Base-by-base conservation (phyloP, 257 asterid species). In the Scutellaria barbata region DNA sequence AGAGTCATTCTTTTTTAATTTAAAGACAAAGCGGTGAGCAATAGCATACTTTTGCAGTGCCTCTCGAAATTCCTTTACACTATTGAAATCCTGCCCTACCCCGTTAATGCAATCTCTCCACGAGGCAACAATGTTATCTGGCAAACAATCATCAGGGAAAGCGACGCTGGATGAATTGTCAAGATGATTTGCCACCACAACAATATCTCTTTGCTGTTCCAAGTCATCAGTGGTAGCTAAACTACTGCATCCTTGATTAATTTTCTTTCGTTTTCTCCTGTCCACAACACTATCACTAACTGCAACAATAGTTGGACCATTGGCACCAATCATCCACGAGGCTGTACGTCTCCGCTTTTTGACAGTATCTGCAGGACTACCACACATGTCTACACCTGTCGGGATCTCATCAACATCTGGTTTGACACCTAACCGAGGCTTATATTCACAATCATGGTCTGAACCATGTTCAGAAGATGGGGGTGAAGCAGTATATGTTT, bases 281-380 rank as follows among this genome's bases (percentile, higher is more conserved):
- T 68, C 81, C 76, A 69, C 75, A 47, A 79, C 81, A 75, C 65
- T 83, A 75, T 85, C 90, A 68, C 77, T 75, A 51, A 69, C 83
- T 63, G 89, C 74, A 73, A 77, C 81, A 62, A 78, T 77, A 43
- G 85, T 79, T 8, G 95, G 85, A 59, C 86, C 90, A 41, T 79
- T 79, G 55, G 83, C 79, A 79, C 87, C 90, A 81, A 78, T 63
- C 77, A 68, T 85, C 88, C 88, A 77, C 14, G 90, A 81, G 77
- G 92, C 85, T 66, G 85, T 83, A 30, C 96, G 91, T 79, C 98
- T 87, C 69, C 98, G 83, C 89, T 88, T 90, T 82, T 92, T 92
- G 39, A 92, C 98, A 11, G 97, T 88, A 61, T 87, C 96, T 75
- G 98, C 97, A 53, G 98, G 98, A 76, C 95, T 85, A 67, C 82